Percentiles rank a stretch among this genome's conserved stretches.
phyloP scores from a whole-genome alignment of 805 yeast species.

The Saccharomycopsis babjevae region DNA sequence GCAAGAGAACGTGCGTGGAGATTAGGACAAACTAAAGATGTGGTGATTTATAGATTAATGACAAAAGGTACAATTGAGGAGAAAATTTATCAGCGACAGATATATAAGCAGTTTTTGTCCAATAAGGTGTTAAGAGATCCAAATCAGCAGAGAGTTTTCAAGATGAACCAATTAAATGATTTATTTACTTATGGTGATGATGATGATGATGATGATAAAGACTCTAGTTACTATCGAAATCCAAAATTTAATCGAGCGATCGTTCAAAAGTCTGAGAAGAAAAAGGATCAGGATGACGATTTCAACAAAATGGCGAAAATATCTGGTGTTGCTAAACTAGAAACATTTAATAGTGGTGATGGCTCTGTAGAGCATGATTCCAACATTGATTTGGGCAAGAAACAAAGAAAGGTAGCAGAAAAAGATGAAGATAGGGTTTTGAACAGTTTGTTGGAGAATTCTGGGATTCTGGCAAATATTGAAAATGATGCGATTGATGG shows the following conservation, averaged over 20 bases:
- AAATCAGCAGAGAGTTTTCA: constrained; percentile 85
- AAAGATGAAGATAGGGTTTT: constrained; percentile 56
- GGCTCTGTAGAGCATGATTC: constrained; percentile 29
- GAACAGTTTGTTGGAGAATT: constrained; percentile 61
- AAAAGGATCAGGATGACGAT: constrained; percentile 47
- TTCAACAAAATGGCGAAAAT: constrained; percentile 52
- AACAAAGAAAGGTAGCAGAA: constrained; percentile 19
- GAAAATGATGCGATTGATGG: constrained; percentile 72
- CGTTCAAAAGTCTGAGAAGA: constrained; percentile 23
- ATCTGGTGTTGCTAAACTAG: constrained; percentile 66
- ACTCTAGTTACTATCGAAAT: constrained; percentile 37
- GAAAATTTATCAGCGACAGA: constrained; percentile 92
- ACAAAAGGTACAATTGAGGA: constrained; percentile 95
- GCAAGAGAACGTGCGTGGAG: constrained; percentile 98
- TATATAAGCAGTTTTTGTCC: constrained; percentile 87
- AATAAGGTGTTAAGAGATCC: constrained; percentile 94
- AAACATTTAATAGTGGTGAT: constrained; percentile 45
- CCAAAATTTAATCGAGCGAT: constrained; percentile 25
- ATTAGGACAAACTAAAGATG: constrained; percentile 87
- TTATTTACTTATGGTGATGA: constrained; percentile 73
- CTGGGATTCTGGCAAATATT: constrained; percentile 61
- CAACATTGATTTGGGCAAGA: constrained; percentile 6
- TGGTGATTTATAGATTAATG: constrained; percentile 82
- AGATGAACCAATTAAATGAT: constrained; percentile 85
- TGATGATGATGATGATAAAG: constrained; percentile 42